Base-by-base conservation (phyloP, 257 asterid genomes). In the Solanum infundibuliforme region DNA sequence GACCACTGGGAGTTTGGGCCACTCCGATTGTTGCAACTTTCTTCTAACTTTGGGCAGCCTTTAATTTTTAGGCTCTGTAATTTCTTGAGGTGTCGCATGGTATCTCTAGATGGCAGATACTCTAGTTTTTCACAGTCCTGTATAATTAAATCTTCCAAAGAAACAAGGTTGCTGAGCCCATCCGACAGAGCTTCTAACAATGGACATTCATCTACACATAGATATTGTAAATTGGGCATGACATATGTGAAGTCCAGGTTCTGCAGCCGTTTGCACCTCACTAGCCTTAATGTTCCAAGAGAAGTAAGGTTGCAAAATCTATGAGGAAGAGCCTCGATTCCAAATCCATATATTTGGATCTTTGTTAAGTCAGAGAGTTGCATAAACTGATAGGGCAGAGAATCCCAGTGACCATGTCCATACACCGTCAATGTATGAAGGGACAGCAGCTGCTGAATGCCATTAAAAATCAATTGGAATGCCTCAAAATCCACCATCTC, bases 291-390 rank as follows among this genome's bases (percentile, higher is more conserved):
- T 0, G 0, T 1, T 65, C 73, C 36, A 12, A 90, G 92, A 46
- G 58, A 46, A 46, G 20, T 46, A 46, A 46, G 20, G 58, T 13
- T 48, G 21, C 0, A 0, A 48, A 48, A 0, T 48, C 21, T 48
- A 48, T 14, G 58, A 48, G 91, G 93, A n/a, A 92, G 86, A n/a
- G 39, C 35, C 71, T 91, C 48, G 0, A 89, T 41, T 76, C 87
- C 89, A 89, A 90, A 1, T 23, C 38, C 1, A 0, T 5, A 92
- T 10, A 0, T 0, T n/a, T n/a, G 0, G 2, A 92, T 8, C 0
- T 0, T 0, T 4, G 4, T 72, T 18, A 90, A 71, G 41, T 88
- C 48, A 62, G 90, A 34, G 39, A 91, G 87, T 65, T 79, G 82
- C 39, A 88, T 88, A 43, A 91, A 27, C 38, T 86, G 86, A 13